A percentile compares a stretch with the other conserved stretches of the same genome.
Evolutionary conservation across 2,329 filamentous ascomycete species (phyloP).

Genomic region (Venturia asperata): DNA sequence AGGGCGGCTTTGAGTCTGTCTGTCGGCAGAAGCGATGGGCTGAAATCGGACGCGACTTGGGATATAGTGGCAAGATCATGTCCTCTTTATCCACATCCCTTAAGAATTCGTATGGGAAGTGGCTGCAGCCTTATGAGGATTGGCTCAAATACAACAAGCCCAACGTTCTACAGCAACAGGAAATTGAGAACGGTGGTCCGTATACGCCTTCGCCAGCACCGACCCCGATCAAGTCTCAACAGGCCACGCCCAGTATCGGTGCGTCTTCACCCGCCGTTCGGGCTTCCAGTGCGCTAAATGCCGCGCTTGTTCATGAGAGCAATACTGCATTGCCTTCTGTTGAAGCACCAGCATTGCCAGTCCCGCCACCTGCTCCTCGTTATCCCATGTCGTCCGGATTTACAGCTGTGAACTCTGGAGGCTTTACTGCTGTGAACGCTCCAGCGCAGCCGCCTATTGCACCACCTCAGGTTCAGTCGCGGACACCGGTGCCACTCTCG

Average conservation of each 20-base stretch:
- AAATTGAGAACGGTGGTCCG: slow-evolving; percentile 86
- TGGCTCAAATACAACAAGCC: slow-evolving; percentile 87
- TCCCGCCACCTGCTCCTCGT: slow-evolving; percentile 34
- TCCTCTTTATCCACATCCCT: slow-evolving; percentile 94
- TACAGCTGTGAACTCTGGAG: slow-evolving; percentile 55
- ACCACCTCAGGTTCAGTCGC: slow-evolving; percentile 19
- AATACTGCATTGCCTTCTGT: slow-evolving; percentile 21
- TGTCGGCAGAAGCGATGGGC: slow-evolving; percentile 99
- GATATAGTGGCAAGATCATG: slow-evolving; percentile 99
- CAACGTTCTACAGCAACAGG: slow-evolving; percentile 90
- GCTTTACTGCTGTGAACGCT: slow-evolving; percentile 16
- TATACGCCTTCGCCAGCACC: slow-evolving; percentile 71
- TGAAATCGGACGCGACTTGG: slow-evolving; percentile 90
- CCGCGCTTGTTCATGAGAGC: slow-evolving; percentile 40
- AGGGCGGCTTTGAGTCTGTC: slow-evolving; percentile 91
- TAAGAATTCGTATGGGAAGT: slow-evolving; percentile 96
- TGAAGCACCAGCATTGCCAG: slow-evolving; percentile 19
- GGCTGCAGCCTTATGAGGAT: slow-evolving; percentile 94
- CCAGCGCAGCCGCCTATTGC: slow-evolving; percentile 22
- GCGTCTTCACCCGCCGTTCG: slow-evolving; percentile 61
- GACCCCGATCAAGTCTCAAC: slow-evolving; percentile 56
- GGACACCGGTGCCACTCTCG: slow-evolving; percentile 23
- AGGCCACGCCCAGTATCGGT: slow-evolving; percentile 44
- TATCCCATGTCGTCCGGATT: slow-evolving; percentile 57
- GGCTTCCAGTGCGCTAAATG: slow-evolving; percentile 51